A percentile compares a stretch with the other conserved stretches of the same genome.
Evolutionary conservation across 768 basidiomycete species (phyloP).

Genomic region (Trametes sanguinea): DNA sequence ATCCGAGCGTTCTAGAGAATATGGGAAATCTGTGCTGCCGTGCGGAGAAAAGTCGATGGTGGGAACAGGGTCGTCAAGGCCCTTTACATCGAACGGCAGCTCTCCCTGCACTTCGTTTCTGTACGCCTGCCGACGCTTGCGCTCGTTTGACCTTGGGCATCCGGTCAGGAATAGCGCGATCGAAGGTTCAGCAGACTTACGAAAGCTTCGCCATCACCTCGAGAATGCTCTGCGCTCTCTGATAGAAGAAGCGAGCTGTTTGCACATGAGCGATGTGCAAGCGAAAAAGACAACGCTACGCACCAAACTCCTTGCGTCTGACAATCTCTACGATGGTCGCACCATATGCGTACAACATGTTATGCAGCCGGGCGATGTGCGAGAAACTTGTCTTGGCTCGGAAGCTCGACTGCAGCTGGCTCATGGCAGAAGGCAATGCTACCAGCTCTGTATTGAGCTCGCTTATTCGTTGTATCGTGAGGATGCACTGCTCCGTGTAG

Average conservation of each 20-base stretch:
- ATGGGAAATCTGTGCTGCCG: conserved; percentile 60
- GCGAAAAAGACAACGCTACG: conserved; percentile 29
- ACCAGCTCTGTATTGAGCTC: conserved; percentile 80
- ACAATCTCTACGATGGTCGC: conserved; percentile 91
- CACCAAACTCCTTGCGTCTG: conserved; percentile 86
- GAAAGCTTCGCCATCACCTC: conserved; percentile 88
- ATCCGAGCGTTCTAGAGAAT: conserved; percentile 67
- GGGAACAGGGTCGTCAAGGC: conserved; percentile 81
- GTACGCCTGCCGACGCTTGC: conserved; percentile 83
- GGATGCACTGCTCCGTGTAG: conserved; percentile 67
- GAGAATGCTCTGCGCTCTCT: conserved; percentile 76
- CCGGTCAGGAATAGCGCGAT: not conserved
- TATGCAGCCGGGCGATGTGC: conserved; percentile 88
- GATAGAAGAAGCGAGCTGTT: conserved; percentile 76
- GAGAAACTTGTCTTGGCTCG: conserved; percentile 79
- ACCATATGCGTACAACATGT: conserved; percentile 89
- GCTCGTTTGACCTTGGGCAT: conserved; percentile 62
- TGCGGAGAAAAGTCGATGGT: conserved; percentile 77
- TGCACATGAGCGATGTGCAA: conserved; percentile 9
- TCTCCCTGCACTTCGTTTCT: conserved; percentile 81
- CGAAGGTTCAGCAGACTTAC: conserved; percentile 45
- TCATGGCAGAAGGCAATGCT: conserved; percentile 64
- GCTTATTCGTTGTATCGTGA: conserved; percentile 73
- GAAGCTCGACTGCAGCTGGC: conserved; percentile 69
- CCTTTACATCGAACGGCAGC: conserved; percentile 81